These are phyloP conservation scores for Hypoxylon sp. DNA, from an alignment of 2,329 filamentous ascomycete genomes.

Conservation along the genomic window DNA sequence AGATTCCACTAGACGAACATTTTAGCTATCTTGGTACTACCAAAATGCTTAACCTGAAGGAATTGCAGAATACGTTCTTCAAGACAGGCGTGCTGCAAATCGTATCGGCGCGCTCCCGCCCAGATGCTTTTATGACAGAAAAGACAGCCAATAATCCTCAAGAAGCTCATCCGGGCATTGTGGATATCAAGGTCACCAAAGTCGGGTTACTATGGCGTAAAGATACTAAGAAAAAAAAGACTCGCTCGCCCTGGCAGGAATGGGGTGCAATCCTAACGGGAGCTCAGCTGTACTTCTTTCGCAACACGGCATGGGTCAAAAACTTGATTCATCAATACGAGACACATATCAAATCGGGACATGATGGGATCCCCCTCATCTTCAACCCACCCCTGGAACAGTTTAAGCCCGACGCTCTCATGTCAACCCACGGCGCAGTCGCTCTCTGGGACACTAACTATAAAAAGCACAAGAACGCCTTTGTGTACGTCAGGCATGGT, in stretches of 20 bases:
- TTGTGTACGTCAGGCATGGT: constrained; percentile 87
- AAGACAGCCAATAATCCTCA: constrained; percentile 85
- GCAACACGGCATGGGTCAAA: constrained; percentile 93
- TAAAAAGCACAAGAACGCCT: constrained; percentile 95
- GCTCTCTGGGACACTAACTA: constrained; percentile 88
- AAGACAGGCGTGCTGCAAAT: constrained; percentile 94
- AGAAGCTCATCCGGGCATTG: constrained; percentile 89
- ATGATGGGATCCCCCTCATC: constrained; percentile 80
- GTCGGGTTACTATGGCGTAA: constrained; percentile 96
- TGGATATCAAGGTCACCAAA: constrained; percentile 97
- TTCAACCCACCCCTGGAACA: constrained; percentile 91
- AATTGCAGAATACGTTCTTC: constrained; percentile 89
- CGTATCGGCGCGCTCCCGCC: constrained; percentile 90
- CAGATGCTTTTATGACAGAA: constrained; percentile 94
- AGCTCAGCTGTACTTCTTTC: constrained; percentile 97
- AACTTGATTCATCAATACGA: constrained; percentile 90
- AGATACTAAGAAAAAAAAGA: constrained; percentile 91
- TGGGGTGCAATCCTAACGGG: constrained; percentile 97
- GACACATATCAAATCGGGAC: constrained; percentile 79
- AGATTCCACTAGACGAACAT: constrained; percentile 90
- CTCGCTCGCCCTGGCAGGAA: constrained; percentile 96
- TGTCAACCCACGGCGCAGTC: constrained; percentile 94
- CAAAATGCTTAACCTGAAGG: constrained; percentile 79
- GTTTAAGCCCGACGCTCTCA: constrained; percentile 93
- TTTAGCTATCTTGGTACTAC: constrained; percentile 88